Evolutionary conservation across 2,329 filamentous ascomycete genomes (phyloP).

Genomic region (Ustulina deusta): DNA sequence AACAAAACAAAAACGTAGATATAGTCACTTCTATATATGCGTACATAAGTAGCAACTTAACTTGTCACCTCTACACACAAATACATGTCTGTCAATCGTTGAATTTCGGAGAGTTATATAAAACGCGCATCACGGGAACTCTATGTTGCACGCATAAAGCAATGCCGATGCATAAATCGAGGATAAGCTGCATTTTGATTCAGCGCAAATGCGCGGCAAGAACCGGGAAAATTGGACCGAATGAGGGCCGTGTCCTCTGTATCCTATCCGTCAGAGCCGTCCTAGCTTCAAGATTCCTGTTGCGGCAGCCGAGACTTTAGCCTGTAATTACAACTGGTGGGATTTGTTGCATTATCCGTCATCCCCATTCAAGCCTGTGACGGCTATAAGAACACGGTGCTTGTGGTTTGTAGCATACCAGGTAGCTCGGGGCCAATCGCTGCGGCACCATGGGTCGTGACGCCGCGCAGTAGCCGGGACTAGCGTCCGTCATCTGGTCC

Average conservation of each 20-base stretch:
- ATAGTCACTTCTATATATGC: too few species aligned
- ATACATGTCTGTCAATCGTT: neutral
- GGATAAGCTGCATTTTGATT: slow-evolving; percentile 13
- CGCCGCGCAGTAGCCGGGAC: neutral
- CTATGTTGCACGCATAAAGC: neutral
- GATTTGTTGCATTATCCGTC: slow-evolving; percentile 35
- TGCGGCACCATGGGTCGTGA: slow-evolving; percentile 15
- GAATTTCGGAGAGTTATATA: neutral
- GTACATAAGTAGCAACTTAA: too few species aligned
- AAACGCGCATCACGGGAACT: slow-evolving; percentile 15
- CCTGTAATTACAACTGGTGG: slow-evolving; percentile 43
- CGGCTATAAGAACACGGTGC: slow-evolving; percentile 21
- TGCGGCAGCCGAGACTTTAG: slow-evolving; percentile 45
- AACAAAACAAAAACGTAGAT: too few species aligned
- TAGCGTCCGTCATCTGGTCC: slow-evolving; percentile 33
- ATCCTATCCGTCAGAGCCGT: slow-evolving; percentile 30
- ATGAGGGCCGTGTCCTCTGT: slow-evolving; percentile 38
- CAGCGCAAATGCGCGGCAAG: slow-evolving; percentile 39
- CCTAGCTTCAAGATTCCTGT: slow-evolving; percentile 33
- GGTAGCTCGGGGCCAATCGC: slow-evolving; percentile 37
- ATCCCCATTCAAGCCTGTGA: neutral
- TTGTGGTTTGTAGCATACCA: slow-evolving; percentile 42
- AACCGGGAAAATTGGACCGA: slow-evolving; percentile 44
- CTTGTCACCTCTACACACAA: neutral
- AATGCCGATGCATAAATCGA: slow-evolving; percentile 23